phyloP scores from a whole-genome alignment of 2,329 filamentous ascomycete species.

The Sordariomycetes sp. region DNA sequence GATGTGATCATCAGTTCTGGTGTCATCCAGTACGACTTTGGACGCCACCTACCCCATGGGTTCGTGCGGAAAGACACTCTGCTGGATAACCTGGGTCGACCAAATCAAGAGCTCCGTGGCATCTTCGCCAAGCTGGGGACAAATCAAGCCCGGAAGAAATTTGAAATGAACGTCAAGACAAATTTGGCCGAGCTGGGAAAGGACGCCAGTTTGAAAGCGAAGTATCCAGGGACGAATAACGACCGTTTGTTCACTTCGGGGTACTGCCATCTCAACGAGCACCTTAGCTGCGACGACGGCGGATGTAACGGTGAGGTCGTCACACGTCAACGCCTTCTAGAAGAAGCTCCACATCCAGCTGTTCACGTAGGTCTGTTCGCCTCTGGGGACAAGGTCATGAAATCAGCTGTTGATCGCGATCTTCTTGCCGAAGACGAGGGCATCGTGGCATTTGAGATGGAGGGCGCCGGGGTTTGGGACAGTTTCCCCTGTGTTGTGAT shows the following conservation, averaged over 20 bases:
- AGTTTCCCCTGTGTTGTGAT: constrained; percentile 25
- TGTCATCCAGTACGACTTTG: constrained; percentile 19
- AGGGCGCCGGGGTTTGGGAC: constrained; percentile 20
- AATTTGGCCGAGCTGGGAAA: constrained; percentile 5
- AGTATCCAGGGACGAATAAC: constrained; percentile 6
- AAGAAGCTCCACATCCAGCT: not conserved
- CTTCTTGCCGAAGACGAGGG: not conserved
- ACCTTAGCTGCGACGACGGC: not conserved
- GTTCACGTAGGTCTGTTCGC: constrained; percentile 2
- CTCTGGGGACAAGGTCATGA: constrained; percentile 1
- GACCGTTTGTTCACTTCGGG: constrained; percentile 10
- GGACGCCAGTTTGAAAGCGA: not conserved
- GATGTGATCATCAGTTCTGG: constrained; percentile 18
- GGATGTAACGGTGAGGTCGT: constrained; percentile 8
- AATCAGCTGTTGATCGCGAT: not conserved
- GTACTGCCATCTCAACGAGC: constrained; percentile 7
- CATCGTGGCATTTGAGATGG: constrained; percentile 20
- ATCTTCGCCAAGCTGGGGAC: constrained; percentile 15
- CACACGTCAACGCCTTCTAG: constrained; percentile 9
- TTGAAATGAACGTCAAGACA: not conserved
- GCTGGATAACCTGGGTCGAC: constrained; percentile 9
- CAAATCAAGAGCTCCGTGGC: constrained; percentile 10
- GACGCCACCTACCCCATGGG: constrained; percentile 9
- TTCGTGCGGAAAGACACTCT: constrained; percentile 13
- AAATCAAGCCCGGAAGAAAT: not conserved